Evolutionary conservation across 176 grass and related monocot genomes (phyloP).

Genomic region (Luzula sylvatica): DNA sequence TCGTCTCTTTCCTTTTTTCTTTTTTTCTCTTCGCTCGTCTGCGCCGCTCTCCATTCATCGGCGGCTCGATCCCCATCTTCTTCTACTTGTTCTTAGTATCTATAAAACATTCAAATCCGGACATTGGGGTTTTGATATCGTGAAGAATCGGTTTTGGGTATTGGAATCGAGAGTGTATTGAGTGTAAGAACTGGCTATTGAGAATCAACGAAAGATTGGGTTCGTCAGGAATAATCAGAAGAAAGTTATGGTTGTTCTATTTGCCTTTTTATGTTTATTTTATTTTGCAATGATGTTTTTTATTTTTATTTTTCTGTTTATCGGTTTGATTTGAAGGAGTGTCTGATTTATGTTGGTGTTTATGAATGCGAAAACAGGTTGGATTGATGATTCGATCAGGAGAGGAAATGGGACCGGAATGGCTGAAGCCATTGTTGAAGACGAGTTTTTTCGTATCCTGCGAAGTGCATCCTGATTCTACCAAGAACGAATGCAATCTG

Average conservation of each 20-base stretch:
- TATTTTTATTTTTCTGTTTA: not conserved
- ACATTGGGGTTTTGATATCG: not conserved
- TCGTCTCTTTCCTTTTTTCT: not conserved
- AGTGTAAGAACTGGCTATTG: conserved; percentile 19
- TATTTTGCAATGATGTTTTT: not conserved
- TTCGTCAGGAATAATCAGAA: conserved; percentile 21
- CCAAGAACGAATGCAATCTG: conserved; percentile 49
- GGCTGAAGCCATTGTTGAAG: conserved; percentile 34
- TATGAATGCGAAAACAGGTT: conserved; percentile 14
- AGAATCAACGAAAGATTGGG: conserved; percentile 25
- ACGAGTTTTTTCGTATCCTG: conserved; percentile 35
- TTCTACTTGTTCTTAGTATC: not conserved
- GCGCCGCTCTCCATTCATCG: conserved; percentile 18
- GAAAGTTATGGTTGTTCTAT: conserved; percentile 35
- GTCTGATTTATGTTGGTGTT: not conserved
- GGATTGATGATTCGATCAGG: conserved; percentile 24
- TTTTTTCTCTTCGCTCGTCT: conserved; percentile 10
- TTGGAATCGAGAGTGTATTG: not conserved
- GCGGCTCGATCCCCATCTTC: not conserved
- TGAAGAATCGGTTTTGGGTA: not conserved
- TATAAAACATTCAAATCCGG: not conserved
- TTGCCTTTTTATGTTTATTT: not conserved
- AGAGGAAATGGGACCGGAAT: conserved; percentile 22
- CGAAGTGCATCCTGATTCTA: conserved; percentile 25
- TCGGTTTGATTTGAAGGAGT: not conserved